These are phyloP conservation scores for Rehmannia glutinosa DNA, from an alignment of 257 asterid genomes.

Conservation along the genomic window DNA sequence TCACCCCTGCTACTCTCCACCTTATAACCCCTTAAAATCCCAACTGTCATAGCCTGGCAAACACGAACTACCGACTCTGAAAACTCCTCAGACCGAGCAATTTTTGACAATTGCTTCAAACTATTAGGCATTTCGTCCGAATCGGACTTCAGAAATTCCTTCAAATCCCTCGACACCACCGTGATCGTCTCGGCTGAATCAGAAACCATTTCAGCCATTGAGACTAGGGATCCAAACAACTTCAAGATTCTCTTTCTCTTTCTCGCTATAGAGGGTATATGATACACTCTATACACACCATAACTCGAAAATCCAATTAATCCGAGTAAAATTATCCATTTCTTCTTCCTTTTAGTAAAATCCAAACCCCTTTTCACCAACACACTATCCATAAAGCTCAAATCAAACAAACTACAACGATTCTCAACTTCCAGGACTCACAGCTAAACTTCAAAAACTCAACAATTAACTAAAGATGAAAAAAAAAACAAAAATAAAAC, in stretches of 20 bases:
- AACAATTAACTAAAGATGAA: not conserved
- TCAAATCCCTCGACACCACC: conserved; percentile 73
- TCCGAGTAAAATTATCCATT: conserved; percentile 66
- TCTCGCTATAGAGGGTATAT: conserved; percentile 63
- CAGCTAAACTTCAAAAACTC: not conserved
- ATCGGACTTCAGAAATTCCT: conserved; percentile 76
- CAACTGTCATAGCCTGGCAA: conserved; percentile 60
- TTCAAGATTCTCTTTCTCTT: conserved; percentile 54
- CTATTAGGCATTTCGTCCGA: conserved; percentile 84
- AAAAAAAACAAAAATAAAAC: not conserved
- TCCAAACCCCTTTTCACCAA: conserved; percentile 52
- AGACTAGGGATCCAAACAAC: conserved; percentile 52
- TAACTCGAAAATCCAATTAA: conserved; percentile 72
- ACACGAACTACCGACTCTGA: conserved; percentile 42
- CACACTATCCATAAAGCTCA: conserved; percentile 50
- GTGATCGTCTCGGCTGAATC: conserved; percentile 72
- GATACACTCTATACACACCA: conserved; percentile 64
- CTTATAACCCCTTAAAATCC: conserved; percentile 66
- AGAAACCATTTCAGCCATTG: conserved; percentile 70
- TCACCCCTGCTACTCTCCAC: conserved; percentile 27
- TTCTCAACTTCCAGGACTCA: conserved; percentile 7
- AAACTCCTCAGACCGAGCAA: conserved; percentile 68
- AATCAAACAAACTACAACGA: conserved; percentile 7
- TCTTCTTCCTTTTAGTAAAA: conserved; percentile 57
- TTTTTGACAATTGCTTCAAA: conserved; percentile 77